Percentiles rank a stretch among this genome's conserved stretches.
Conservation (phyloP, 177 flowering plant species). For the Vitis hybrid region DNA sequence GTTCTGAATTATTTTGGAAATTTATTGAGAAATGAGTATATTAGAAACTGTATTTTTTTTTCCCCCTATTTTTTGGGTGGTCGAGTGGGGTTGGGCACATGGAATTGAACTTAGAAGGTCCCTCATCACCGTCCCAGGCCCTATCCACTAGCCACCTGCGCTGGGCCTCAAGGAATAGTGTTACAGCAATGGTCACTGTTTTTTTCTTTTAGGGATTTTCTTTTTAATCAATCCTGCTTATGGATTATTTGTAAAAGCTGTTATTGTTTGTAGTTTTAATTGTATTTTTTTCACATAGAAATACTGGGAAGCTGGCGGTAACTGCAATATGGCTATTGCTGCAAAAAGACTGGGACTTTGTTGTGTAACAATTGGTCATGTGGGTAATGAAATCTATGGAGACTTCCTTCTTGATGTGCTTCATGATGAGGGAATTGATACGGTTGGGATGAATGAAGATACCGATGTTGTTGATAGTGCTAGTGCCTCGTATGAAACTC, state of each 20-base stretch:
- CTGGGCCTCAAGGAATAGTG: background rate
- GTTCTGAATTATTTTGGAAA: no score
- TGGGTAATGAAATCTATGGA: conserved; percentile 90
- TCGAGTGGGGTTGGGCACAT: no score
- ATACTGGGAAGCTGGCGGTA: conserved; percentile 99
- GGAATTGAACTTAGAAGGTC: no score
- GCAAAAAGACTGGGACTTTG: conserved; percentile 87
- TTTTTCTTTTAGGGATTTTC: background rate
- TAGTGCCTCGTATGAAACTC: conserved; percentile 67
- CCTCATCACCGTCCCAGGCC: no score
- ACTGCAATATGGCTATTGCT: conserved; percentile 93
- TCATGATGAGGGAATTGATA: conserved; percentile 69
- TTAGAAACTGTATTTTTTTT: no score
- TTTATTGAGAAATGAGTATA: no score
- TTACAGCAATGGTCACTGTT: background rate
- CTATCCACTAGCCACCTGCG: no score
- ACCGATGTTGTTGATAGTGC: conserved; percentile 26
- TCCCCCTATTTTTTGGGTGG: no score
- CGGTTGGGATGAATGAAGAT: conserved; percentile 65
- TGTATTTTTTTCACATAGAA: conserved; percentile 34
- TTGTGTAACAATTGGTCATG: conserved; percentile 79
- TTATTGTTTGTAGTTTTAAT: background rate
- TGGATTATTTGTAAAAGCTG: background rate
- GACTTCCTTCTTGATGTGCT: conserved; percentile 80
- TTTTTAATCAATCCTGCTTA: background rate